phyloP scores from a whole-genome alignment of 768 basidiomycete genomes.

The Tylopilus plumbeoviolaceoides region DNA sequence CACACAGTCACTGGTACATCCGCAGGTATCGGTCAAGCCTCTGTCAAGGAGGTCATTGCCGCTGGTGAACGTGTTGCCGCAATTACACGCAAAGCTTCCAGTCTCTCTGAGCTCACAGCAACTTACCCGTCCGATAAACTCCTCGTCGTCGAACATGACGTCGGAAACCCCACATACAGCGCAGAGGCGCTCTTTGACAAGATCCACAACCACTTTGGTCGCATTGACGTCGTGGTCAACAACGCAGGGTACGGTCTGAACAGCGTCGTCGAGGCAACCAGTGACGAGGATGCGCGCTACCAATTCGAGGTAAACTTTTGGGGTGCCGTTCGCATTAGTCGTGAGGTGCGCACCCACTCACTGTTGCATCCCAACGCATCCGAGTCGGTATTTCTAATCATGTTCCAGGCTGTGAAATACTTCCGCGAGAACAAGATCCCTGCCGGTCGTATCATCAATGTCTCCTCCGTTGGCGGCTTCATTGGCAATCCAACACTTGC shows the following conservation, averaged over 20 bases:
- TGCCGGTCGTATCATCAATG: slow-evolving; percentile 21
- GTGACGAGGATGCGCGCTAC: slow-evolving; percentile 23
- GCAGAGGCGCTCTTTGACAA: slow-evolving; percentile 17
- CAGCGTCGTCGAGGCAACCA: slow-evolving; percentile 25
- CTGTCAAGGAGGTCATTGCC: slow-evolving; percentile 25
- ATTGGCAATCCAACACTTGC: slow-evolving; percentile 12
- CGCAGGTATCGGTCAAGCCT: slow-evolving; percentile 35
- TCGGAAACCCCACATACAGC: slow-evolving; percentile 21
- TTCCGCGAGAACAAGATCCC: slow-evolving; percentile 30
- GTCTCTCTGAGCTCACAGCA: slow-evolving; percentile 14
- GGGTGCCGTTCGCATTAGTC: slow-evolving; percentile 24
- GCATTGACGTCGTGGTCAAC: slow-evolving; percentile 33
- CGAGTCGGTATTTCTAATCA: background rate
- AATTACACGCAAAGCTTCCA: slow-evolving; percentile 23
- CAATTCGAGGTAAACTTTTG: slow-evolving; percentile 34
- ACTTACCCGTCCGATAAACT: slow-evolving; percentile 19
- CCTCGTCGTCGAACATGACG: slow-evolving; percentile 29
- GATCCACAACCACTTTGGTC: slow-evolving; percentile 25
- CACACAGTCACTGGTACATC: slow-evolving; percentile 39
- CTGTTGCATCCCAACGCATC: background rate
- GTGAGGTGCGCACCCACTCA: slow-evolving; percentile 12
- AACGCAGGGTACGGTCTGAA: slow-evolving; percentile 28
- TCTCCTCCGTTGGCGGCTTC: slow-evolving; percentile 22
- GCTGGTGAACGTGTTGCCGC: slow-evolving; percentile 28
- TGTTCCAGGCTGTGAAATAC: slow-evolving; percentile 21